Evolutionary conservation across 192 early-diverging fungal species (phyloP).

Genomic region (Jimgerdemannia flammicorona): DNA sequence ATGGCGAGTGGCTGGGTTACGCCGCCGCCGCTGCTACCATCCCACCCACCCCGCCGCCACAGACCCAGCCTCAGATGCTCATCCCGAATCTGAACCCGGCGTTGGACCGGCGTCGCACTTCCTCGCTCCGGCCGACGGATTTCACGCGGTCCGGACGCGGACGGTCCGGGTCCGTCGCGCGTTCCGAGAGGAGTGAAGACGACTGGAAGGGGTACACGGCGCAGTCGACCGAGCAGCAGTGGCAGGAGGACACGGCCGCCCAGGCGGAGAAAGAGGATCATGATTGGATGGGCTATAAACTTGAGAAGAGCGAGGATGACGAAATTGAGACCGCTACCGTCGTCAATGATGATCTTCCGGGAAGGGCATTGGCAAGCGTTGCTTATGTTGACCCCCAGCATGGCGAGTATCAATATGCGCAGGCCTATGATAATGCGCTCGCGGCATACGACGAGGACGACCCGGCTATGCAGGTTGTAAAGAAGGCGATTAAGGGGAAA

Average conservation of each 20-base stretch:
- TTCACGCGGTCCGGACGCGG: background rate
- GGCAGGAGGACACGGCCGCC: background rate
- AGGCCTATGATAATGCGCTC: background rate
- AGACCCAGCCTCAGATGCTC: background rate
- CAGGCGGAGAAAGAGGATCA: background rate
- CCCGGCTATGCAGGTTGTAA: too few species aligned
- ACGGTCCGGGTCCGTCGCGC: too few species aligned
- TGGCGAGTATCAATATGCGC: background rate
- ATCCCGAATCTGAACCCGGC: background rate
- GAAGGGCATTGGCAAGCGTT: too few species aligned
- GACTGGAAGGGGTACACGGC: background rate
- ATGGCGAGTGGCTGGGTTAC: background rate
- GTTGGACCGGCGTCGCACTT: background rate
- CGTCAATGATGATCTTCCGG: background rate
- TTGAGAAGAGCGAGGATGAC: background rate
- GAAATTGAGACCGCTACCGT: background rate
- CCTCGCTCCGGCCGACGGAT: background rate
- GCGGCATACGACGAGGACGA: background rate
- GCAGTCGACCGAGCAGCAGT: background rate
- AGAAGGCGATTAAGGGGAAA: background rate
- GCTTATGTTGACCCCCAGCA: too few species aligned
- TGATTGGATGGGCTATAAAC: background rate
- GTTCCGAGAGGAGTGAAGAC: background rate
- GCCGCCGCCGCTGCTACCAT: background rate
- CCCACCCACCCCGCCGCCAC: background rate